Evolutionary conservation across 2,329 filamentous ascomycete genomes (phyloP), one percentile per base, ranked within the genome.

Genomic region (Stylonectria norvegica): DNA sequence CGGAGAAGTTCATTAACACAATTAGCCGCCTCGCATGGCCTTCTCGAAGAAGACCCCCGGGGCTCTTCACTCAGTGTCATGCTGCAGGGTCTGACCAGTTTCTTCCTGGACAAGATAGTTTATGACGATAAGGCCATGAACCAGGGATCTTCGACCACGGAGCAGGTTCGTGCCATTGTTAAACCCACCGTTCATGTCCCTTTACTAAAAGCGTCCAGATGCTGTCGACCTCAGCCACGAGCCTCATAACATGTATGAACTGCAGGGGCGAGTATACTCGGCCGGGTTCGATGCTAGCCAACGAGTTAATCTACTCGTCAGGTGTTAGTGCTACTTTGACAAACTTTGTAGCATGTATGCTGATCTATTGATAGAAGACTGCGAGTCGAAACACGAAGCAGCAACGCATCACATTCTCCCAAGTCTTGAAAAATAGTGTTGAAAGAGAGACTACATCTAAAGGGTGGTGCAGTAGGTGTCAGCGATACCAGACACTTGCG

Each of bases 381-480:
- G 63, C 68, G 5, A 58, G 61, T 15, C 66, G 78, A 38, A 76
- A 72, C 42, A 61, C 67, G 30, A 76, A 75, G 62, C 65, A 67
- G 34, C 73, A 66, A 37, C 77, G 71, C 60, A 75, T 71, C 53
- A 87, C 76, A 36, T 98, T 98, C 61, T 95, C 89, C 0, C 86
- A 93, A 57, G 81, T 96, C 33, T 70, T 98, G n/a, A 95, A 96
- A 62, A 81, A 82, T 37, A 95, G 89, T 49, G 84, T 98, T 20
- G 91, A 97, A 65, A 77, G 89, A 38, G 89, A 96, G 61, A 86
- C 86, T 9, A 88, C 87, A 33, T 89, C 86, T 31, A 82, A 91
- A 55, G 93, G 93, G 5, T 98, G 90, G 90, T 98, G 93, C 61
- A 85, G 85, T 50, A 81, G 85, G 57, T 98, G 94, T 61, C 86